phyloP scores from a whole-genome alignment of 345 rosid genomes.

The Clarkia xantiana region DNA sequence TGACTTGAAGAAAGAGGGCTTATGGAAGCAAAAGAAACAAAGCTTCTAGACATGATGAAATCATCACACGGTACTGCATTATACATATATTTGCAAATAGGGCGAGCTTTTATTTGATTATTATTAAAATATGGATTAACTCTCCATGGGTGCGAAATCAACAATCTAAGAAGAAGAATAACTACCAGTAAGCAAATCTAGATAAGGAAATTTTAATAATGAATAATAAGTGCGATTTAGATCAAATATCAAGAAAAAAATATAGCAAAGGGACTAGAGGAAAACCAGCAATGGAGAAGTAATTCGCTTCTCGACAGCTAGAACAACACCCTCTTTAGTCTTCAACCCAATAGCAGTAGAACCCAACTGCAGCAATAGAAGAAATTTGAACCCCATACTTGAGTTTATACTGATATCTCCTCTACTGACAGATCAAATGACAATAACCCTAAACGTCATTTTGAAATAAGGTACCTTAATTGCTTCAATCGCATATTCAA shows the following conservation, averaged over 20 bases:
- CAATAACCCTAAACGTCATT: background rate
- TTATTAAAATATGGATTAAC: too few species aligned
- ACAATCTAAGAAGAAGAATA: background rate
- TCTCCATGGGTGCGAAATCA: too few species aligned
- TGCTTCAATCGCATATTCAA: slow-evolving; percentile 97
- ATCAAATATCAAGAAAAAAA: background rate
- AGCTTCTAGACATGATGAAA: too few species aligned
- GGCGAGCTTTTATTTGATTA: too few species aligned
- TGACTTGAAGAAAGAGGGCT: too few species aligned
- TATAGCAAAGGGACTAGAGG: background rate
- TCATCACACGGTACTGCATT: too few species aligned
- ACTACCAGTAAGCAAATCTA: background rate
- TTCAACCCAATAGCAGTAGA: slow-evolving; percentile 91
- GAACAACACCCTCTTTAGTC: slow-evolving; percentile 94
- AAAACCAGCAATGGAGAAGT: slow-evolving; percentile 79
- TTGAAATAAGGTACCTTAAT: slow-evolving; percentile 49
- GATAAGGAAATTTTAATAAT: too few species aligned
- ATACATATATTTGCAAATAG: too few species aligned
- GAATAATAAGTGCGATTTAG: too few species aligned
- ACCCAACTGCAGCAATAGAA: slow-evolving; percentile 47
- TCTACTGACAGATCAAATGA: background rate
- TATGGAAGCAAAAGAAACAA: too few species aligned
- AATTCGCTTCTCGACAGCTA: slow-evolving; percentile 96
- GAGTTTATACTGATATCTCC: background rate
- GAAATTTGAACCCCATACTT: slow-evolving; percentile 6